phyloP scores from a whole-genome alignment of 108 stramenopile species.

The Nannochloropsis salina region DNA sequence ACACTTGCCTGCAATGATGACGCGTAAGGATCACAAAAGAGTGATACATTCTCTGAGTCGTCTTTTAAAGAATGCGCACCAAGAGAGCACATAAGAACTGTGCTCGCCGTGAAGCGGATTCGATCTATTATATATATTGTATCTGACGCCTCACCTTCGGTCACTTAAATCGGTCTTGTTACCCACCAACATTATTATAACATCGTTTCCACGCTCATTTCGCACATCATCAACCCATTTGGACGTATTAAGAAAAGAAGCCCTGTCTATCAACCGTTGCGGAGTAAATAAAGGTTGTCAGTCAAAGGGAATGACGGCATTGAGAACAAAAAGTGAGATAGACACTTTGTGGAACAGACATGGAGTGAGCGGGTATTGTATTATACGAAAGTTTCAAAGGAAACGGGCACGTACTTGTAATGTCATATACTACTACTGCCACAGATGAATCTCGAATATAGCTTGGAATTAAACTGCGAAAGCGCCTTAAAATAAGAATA shows the following conservation, averaged over 20 bases:
- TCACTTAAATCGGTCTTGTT: constrained; percentile 98
- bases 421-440: constrained; percentile 97
- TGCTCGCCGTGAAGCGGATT: not conserved
- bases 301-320: not conserved
- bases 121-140: not conserved
- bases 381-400: not conserved
- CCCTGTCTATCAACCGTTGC: constrained; percentile 51
- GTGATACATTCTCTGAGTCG: not conserved
- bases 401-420: constrained; percentile 66
- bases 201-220: constrained; percentile 92
- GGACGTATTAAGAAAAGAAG: constrained; percentile 88
- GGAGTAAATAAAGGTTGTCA: not conserved
- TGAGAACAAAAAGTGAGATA: not conserved
- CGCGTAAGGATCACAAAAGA: not conserved
- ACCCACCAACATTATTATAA: constrained; percentile 95
- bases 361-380: no score
- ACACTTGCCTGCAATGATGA: constrained; percentile 49
- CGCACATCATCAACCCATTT: constrained; percentile 99
- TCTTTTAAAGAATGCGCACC: not conserved
- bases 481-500: constrained; percentile 25
- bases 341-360: no score
- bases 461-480: constrained; percentile 77
- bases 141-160: constrained; percentile 73
- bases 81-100: not conserved
- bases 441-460: constrained; percentile 98